Evolutionary conservation across 148 eudicot genomes (phyloP).

Genomic region (Euryodendron excelsum): DNA sequence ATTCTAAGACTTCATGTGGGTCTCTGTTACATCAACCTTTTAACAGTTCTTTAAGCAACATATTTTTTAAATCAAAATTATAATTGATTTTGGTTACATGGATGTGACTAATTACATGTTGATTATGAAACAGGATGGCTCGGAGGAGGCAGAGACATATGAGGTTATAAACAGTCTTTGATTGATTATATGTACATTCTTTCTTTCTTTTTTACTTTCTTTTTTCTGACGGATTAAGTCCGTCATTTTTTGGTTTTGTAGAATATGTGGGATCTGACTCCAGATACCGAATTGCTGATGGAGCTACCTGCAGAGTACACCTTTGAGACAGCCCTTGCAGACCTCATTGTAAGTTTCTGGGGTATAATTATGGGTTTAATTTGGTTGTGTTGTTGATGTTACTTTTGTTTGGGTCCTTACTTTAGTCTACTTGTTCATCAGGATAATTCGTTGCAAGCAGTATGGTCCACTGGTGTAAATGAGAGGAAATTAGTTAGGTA

Average conservation of each 20-base stretch:
- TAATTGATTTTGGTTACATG: background rate
- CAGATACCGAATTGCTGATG: conserved; percentile 58
- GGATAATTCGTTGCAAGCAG: conserved; percentile 90
- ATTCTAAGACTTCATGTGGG: conserved; percentile 32
- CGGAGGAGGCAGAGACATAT: conserved; percentile 34
- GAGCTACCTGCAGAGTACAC: conserved; percentile 75
- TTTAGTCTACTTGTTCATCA: conserved; percentile 20
- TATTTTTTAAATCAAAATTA: background rate
- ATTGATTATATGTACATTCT: background rate
- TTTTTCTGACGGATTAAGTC: background rate
- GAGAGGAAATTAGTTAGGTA: conserved; percentile 59
- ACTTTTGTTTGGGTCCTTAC: background rate
- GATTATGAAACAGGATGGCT: conserved; percentile 54
- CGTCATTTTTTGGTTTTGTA: conserved; percentile 11
- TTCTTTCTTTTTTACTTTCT: conserved; percentile 5
- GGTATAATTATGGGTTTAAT: background rate
- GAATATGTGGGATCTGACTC: conserved; percentile 94
- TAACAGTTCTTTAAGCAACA: background rate
- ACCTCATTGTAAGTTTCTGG: conserved; percentile 57
- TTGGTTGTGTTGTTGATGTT: background rate
- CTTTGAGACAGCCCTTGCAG: conserved; percentile 78
- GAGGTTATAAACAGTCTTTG: conserved; percentile 41
- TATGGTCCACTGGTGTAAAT: conserved; percentile 48
- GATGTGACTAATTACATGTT: background rate
- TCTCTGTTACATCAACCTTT: background rate